phyloP scores from a whole-genome alignment of 2,329 filamentous ascomycete species.

The Nothophaeocryptopus gaeumannii region DNA sequence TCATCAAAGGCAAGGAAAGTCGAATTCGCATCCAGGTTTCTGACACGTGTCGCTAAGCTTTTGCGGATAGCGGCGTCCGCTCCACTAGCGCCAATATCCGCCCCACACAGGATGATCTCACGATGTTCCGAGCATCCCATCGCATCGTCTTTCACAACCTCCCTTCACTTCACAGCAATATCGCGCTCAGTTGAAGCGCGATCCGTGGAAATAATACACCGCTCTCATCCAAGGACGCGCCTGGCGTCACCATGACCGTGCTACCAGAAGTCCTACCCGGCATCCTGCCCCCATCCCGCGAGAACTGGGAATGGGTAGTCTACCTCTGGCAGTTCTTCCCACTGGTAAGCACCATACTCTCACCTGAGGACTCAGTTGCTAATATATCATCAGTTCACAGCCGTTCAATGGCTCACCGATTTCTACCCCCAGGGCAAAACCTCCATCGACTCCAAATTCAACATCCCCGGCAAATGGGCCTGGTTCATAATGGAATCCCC shows the following conservation, averaged over 20 bases:
- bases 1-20: background rate
- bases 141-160: too few species aligned
- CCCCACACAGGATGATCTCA: too few species aligned
- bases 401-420: constrained; percentile 69
- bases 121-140: too few species aligned
- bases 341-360: constrained; percentile 42
- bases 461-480: constrained; percentile 81
- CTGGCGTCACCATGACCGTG: background rate
- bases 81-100: too few species aligned
- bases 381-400: constrained; percentile 67
- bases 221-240: background rate
- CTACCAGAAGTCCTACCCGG: constrained; percentile 40
- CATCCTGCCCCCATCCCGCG: constrained; percentile 49
- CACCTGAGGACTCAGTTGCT: too few species aligned
- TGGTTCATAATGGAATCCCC: constrained; percentile 88
- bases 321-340: constrained; percentile 52
- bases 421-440: constrained; percentile 95
- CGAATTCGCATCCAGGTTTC: too few species aligned
- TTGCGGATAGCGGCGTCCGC: too few species aligned
- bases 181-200: too few species aligned
- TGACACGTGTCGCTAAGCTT: too few species aligned
- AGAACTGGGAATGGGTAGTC: constrained; percentile 49
- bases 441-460: constrained; percentile 68
- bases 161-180: too few species aligned
- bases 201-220: too few species aligned